phyloP scores from a whole-genome alignment of 139 green algal species.

The Micromonas pusilla region DNA sequence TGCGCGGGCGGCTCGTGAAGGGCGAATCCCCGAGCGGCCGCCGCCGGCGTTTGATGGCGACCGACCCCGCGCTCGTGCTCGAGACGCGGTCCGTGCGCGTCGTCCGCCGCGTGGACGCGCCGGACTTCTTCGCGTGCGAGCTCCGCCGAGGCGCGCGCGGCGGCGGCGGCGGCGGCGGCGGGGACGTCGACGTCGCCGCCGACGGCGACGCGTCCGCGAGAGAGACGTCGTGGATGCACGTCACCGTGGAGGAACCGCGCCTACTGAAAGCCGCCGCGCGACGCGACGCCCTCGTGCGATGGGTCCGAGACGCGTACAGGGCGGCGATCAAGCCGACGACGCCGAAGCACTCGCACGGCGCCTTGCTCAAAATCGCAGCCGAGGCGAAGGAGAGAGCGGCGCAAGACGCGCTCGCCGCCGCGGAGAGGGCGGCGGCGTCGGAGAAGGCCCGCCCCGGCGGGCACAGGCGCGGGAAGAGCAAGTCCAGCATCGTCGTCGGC shows the following conservation, averaged over 20 bases:
- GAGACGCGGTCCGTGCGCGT: not conserved
- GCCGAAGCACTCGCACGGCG: not conserved
- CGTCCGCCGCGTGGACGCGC: not conserved
- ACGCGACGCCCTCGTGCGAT: not conserved
- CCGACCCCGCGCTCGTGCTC: constrained; percentile 6
- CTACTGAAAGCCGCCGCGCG: not conserved
- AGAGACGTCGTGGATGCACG: not conserved
- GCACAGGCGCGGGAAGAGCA: too few relatives aligned
- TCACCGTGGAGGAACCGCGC: not conserved
- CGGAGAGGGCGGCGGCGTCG: too few relatives aligned
- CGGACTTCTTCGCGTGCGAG: not conserved
- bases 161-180: too few relatives aligned
- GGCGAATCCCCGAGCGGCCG: not conserved
- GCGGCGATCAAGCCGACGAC: not conserved
- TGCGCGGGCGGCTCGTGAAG: too few relatives aligned
- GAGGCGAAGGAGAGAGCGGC: not conserved
- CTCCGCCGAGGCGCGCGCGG: too few relatives aligned
- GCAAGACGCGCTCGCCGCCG: not conserved
- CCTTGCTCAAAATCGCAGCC: not conserved
- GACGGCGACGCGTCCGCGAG: not conserved
- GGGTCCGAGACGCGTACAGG: not conserved
- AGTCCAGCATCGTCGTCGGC: too few relatives aligned
- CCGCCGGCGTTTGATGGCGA: not conserved
- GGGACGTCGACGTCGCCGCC: not conserved
- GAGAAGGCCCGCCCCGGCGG: too few relatives aligned